Percentiles rank a stretch among this genome's conserved stretches.
Conservation (phyloP, 306 rosid species). For the Cercis canadensis region DNA sequence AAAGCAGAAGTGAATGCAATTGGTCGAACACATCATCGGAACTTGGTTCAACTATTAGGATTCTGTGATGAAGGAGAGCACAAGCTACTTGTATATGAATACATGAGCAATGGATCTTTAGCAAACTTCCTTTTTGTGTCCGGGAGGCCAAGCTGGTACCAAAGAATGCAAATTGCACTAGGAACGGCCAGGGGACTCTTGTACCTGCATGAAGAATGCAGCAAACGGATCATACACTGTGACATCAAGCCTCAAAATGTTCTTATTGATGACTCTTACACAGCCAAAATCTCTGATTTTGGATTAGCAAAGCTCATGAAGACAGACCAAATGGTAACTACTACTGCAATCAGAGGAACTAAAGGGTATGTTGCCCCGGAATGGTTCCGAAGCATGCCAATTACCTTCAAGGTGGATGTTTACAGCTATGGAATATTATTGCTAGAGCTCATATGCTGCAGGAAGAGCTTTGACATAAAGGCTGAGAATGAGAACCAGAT, state of each 20-base stretch:
- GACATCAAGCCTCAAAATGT: conserved; percentile 32
- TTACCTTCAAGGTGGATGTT: conserved; percentile 29
- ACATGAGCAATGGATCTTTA: too few relatives aligned
- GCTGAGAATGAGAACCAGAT: conserved; percentile 27
- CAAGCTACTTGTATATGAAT: too few relatives aligned
- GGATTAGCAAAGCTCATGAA: background rate
- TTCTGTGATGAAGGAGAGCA: conserved; percentile 10
- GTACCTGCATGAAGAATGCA: conserved; percentile 35
- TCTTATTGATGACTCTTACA: conserved; percentile 24
- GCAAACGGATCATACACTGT: conserved; percentile 25
- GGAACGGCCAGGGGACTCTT: conserved; percentile 34
- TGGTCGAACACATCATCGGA: too few relatives aligned
- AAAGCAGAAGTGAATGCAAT: too few relatives aligned
- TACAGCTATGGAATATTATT: conserved; percentile 1
- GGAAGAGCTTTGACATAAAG: conserved; percentile 27
- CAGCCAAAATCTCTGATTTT: conserved; percentile 25
- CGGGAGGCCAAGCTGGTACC: conserved; percentile 16
- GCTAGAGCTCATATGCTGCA: conserved; percentile 32
- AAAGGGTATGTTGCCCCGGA: conserved; percentile 36
- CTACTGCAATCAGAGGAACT: conserved; percentile 21
- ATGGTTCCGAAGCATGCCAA: conserved; percentile 17
- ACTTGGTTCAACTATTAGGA: background rate
- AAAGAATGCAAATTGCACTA: conserved; percentile 26
- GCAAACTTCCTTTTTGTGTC: too few relatives aligned
- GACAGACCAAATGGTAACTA: background rate